Conservation (phyloP, 495 filamentous ascomycete genomes). For the Penicillium parvum region DNA sequence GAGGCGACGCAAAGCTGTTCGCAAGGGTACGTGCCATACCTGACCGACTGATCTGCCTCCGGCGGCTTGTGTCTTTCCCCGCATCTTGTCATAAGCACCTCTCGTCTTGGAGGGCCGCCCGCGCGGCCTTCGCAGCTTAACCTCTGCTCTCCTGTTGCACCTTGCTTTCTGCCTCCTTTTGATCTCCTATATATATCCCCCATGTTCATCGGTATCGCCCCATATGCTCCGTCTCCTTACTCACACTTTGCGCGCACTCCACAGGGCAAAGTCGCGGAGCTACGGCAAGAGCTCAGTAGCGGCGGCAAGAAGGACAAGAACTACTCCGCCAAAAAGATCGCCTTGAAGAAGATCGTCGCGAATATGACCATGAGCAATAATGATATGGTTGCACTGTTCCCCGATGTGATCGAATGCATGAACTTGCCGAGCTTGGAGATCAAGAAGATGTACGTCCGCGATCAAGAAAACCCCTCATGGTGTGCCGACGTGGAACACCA, state of each 20-base stretch:
- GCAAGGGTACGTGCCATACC: conserved; percentile 73
- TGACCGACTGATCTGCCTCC: conserved; percentile 14
- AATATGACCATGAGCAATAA: conserved; percentile 99
- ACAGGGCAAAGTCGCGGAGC: conserved; percentile 98
- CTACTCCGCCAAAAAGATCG: conserved; percentile 93
- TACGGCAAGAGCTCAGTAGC: conserved; percentile 89
- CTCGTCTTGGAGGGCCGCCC: conserved; percentile 2
- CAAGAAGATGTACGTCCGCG: conserved; percentile 90
- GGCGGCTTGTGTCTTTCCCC: conserved; percentile 18
- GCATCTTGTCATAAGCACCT: conserved; percentile 13
- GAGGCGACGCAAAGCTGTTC: conserved; percentile 98
- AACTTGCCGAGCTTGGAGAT: conserved; percentile 90
- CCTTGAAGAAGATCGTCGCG: conserved; percentile 98
- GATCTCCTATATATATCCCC: conserved; percentile 12
- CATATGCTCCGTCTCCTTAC: conserved; percentile 28
- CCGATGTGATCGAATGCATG: conserved; percentile 94
- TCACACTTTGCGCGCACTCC: conserved; percentile 36
- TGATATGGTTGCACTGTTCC: conserved; percentile 96
- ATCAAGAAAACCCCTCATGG: background rate
- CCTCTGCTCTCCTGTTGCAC: conserved; percentile 1
- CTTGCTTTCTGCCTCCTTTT: conserved; percentile 1
- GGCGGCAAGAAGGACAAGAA: conserved; percentile 99
- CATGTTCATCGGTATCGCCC: conserved; percentile 32
- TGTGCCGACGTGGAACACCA: background rate
- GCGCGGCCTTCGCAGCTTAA: conserved; percentile 3